phyloP scores from a whole-genome alignment of 192 early-diverging fungal genomes.

The Entophlyctis luteolus region DNA sequence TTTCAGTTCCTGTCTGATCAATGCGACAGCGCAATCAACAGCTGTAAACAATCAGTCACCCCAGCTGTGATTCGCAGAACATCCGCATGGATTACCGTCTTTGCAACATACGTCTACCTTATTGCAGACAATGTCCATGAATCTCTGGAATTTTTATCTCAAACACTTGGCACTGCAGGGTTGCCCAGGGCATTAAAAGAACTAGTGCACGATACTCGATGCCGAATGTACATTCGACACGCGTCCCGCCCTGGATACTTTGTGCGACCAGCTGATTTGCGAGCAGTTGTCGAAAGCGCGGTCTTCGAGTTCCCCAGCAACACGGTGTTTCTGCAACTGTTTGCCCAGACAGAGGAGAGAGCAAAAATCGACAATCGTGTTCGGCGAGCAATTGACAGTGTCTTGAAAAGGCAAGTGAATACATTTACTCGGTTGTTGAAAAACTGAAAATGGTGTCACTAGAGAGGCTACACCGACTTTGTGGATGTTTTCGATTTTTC shows the following conservation, averaged over 20 bases:
- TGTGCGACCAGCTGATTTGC: slow-evolving; percentile 42
- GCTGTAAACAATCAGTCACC: background rate
- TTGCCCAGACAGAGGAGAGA: slow-evolving; percentile 58
- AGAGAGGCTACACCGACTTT: slow-evolving; percentile 44
- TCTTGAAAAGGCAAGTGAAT: slow-evolving; percentile 38
- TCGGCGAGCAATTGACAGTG: slow-evolving; percentile 33
- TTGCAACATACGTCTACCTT: slow-evolving; percentile 5
- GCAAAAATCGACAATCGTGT: slow-evolving; percentile 61
- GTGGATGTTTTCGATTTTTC: slow-evolving; percentile 55
- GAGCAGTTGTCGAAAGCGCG: slow-evolving; percentile 41
- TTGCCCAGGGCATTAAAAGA: slow-evolving; percentile 21
- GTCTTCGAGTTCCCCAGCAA: slow-evolving; percentile 55
- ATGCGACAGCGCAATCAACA: background rate
- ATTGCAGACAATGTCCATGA: background rate
- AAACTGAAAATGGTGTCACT: background rate
- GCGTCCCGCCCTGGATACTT: slow-evolving; percentile 24
- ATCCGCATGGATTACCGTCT: background rate
- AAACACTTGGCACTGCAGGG: background rate
- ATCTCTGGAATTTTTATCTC: background rate
- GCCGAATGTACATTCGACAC: slow-evolving; percentile 24
- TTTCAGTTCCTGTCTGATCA: background rate
- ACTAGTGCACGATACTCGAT: slow-evolving; percentile 20
- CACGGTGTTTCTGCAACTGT: slow-evolving; percentile 48
- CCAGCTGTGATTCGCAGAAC: slow-evolving; percentile 5
- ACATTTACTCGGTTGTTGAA: background rate